A percentile compares a stretch with the other conserved stretches of the same genome.
These are phyloP conservation scores for Neopestalotiopsis rosae DNA, from an alignment of 2,329 filamentous ascomycete genomes.

Conservation along the genomic window DNA sequence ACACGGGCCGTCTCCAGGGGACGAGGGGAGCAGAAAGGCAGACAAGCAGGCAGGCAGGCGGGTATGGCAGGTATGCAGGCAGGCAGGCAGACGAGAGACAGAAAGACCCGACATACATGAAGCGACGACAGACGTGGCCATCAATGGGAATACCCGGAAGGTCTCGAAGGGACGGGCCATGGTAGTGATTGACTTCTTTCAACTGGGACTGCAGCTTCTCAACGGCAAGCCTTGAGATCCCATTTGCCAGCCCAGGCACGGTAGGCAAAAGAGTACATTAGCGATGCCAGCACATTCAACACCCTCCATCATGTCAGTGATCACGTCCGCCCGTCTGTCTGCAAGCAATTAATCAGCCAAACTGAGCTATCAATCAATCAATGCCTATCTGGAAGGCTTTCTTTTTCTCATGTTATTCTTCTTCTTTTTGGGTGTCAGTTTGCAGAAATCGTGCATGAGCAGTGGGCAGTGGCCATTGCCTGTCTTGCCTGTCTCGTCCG, in stretches of 20 bases:
- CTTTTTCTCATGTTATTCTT: no score
- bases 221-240: constrained; percentile 14
- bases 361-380: not conserved
- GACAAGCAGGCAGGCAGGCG: not conserved
- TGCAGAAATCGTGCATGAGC: constrained; percentile 16
- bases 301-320: not conserved
- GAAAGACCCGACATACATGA: not conserved
- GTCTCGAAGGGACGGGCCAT: not conserved
- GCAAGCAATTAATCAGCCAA: not conserved
- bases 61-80: not conserved
- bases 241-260: constrained; percentile 17
- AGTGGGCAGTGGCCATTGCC: not conserved
- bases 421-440: not conserved
- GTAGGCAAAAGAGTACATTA: constrained; percentile 13
- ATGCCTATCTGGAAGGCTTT: not conserved
- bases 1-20: not conserved
- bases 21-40: not conserved
- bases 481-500: not conserved
- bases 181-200: constrained; percentile 1
- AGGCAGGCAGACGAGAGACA: not conserved
- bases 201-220: constrained; percentile 8
- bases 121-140: constrained; percentile 6
- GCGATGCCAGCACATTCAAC: constrained; percentile 2
- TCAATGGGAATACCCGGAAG: not conserved
- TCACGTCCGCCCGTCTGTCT: constrained; percentile 3